phyloP scores from a whole-genome alignment of 2,329 filamentous ascomycete genomes.

The Ophiocordyceps australis region DNA sequence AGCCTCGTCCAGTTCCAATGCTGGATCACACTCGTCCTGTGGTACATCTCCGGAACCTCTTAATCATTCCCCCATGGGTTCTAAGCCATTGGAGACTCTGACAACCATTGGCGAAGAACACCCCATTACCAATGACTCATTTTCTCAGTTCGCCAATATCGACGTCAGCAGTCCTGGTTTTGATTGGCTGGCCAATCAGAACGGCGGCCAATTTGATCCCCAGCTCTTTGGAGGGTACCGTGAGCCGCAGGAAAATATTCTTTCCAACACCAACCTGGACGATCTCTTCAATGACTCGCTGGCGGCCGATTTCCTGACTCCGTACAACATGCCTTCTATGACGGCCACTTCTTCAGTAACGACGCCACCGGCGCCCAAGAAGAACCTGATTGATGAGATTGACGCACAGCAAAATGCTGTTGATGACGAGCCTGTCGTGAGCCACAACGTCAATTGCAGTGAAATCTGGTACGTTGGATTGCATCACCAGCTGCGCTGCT shows the following conservation, averaged over 20 bases:
- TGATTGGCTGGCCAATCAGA: constrained; percentile 64
- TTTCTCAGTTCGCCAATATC: constrained; percentile 12
- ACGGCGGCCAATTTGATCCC: constrained; percentile 75
- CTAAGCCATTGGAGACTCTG: constrained; percentile 43
- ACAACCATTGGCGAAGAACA: constrained; percentile 51
- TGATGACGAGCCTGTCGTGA: constrained; percentile 41
- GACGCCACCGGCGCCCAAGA: constrained; percentile 30
- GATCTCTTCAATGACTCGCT: constrained; percentile 63
- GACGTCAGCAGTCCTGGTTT: constrained; percentile 35
- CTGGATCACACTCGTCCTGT: constrained; percentile 45
- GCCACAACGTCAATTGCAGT: constrained; percentile 60
- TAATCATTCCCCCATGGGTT: constrained; percentile 50
- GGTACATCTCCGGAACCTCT: constrained; percentile 64
- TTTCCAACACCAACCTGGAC: constrained; percentile 52
- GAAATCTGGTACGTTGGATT: constrained; percentile 86
- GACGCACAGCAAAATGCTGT: constrained; percentile 55
- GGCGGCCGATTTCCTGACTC: constrained; percentile 62
- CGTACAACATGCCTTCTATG: constrained; percentile 45
- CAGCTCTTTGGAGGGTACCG: constrained; percentile 84
- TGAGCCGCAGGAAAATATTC: constrained; percentile 68
- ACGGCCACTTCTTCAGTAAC: constrained; percentile 20
- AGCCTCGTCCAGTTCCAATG: constrained; percentile 41
- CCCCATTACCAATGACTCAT: constrained; percentile 18
- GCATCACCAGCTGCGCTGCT: too few species aligned
- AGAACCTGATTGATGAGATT: constrained; percentile 59